A percentile compares a stretch with the other conserved stretches of the same genome.
Conservation (phyloP, 139 green algal species). For the Chlorella sp. region DNA sequence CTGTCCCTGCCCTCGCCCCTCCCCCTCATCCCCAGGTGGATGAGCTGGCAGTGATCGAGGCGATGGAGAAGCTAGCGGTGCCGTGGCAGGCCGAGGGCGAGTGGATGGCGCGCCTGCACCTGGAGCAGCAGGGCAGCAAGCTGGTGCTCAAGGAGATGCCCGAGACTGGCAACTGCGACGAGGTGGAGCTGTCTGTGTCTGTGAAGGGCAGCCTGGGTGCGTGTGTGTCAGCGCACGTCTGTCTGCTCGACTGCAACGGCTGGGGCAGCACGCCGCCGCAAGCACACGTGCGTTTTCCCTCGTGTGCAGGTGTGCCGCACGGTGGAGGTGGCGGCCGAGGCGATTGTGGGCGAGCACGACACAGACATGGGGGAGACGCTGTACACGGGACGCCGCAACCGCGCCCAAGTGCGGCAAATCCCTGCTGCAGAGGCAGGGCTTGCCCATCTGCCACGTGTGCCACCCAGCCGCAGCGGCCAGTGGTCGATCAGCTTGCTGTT, state of each 20-base stretch:
- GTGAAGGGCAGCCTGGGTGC: background rate
- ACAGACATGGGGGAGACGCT: constrained; percentile 67
- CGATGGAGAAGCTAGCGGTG: constrained; percentile 21
- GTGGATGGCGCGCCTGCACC: constrained; percentile 78
- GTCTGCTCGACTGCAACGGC: too few relatives aligned
- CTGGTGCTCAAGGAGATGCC: constrained; percentile 66
- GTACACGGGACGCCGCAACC: constrained; percentile 41
- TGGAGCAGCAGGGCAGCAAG: constrained; percentile 61
- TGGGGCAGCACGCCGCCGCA: too few relatives aligned
- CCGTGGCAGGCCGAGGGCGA: constrained; percentile 55
- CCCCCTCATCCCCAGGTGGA: constrained; percentile 22
- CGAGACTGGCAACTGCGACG: constrained; percentile 29
- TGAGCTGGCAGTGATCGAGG: constrained; percentile 11
- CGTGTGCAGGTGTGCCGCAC: too few relatives aligned
- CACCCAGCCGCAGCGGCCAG: too few relatives aligned
- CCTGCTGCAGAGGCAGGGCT: too few relatives aligned
- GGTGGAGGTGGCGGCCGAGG: constrained; percentile 65
- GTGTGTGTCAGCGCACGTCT: too few relatives aligned
- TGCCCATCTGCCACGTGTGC: too few relatives aligned
- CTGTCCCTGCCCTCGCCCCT: too few relatives aligned
- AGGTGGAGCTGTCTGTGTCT: too few relatives aligned
- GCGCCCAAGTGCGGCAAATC: too few relatives aligned
- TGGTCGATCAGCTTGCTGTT: too few relatives aligned
- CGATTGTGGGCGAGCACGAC: constrained; percentile 69
- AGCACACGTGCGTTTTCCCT: too few relatives aligned